Percentiles rank a stretch among this genome's conserved stretches.
phyloP scores from a whole-genome alignment of 2,329 filamentous ascomycete genomes.

The Aspergillus sp. region DNA sequence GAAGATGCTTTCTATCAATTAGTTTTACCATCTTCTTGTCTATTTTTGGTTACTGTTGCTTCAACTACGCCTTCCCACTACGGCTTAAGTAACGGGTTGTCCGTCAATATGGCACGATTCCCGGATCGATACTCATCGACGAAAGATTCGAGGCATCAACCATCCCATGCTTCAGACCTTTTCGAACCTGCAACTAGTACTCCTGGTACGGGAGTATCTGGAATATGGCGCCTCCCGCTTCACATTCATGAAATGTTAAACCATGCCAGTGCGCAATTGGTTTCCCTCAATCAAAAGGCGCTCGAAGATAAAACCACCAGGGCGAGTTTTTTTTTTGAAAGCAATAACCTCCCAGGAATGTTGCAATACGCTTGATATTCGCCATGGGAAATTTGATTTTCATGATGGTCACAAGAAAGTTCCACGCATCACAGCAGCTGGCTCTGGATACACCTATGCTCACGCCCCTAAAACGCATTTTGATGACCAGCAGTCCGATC shows the following conservation, averaged over 20 bases:
- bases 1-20: no score
- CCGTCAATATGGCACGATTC: no score
- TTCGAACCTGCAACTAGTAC: neutral
- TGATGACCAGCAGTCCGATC: slow-evolving; percentile 9
- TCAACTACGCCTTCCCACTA: no score
- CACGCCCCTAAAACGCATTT: slow-evolving; percentile 3
- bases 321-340: no score
- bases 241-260: slow-evolving; percentile 9
- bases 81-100: no score
- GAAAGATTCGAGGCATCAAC: neutral
- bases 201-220: no score
- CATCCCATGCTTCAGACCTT: neutral
- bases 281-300: slow-evolving; percentile 3
- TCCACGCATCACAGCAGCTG: neutral
- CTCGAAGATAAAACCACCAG: neutral
- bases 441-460: slow-evolving; percentile 3
- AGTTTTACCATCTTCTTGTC: no score
- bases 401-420: neutral
- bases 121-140: no score
- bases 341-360: no score
- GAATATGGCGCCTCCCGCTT: slow-evolving; percentile 2
- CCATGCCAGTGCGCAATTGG: slow-evolving; percentile 8
- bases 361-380: neutral
- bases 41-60: no score
- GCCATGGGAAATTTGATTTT: neutral